Evolutionary conservation across 1,284 basidiomycete species (phyloP).

Genomic region (Microbotryum silenes-acaulis): DNA sequence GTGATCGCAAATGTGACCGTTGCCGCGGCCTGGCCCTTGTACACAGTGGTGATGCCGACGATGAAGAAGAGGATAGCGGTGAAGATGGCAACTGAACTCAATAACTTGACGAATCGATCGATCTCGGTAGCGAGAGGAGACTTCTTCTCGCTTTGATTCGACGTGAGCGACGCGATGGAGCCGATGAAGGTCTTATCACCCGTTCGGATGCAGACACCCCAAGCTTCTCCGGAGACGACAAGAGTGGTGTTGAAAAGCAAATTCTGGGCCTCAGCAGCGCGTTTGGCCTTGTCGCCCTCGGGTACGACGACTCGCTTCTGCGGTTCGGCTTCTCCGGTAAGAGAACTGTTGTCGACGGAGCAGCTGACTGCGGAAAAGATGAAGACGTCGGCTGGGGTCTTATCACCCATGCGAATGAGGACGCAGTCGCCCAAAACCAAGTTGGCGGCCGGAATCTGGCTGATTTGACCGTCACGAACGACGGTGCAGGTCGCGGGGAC

Average conservation of each 20-base stretch:
- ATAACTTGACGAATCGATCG: conserved; percentile 50
- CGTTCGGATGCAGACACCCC: conserved; percentile 60
- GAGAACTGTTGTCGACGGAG: conserved; percentile 61
- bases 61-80: conserved; percentile 59
- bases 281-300: conserved; percentile 46
- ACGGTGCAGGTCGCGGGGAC: conserved; percentile 60
- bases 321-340: conserved; percentile 62
- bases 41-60: conserved; percentile 57
- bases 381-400: conserved; percentile 59
- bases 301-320: conserved; percentile 51
- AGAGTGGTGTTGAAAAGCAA: conserved; percentile 61
- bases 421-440: conserved; percentile 64
- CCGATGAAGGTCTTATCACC: conserved; percentile 60
- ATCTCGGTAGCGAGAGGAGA: conserved; percentile 60
- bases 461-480: conserved; percentile 54
- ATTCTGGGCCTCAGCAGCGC: conserved; percentile 57
- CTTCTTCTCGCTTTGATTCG: conserved; percentile 55
- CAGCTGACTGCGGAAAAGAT: conserved; percentile 53
- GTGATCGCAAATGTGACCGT: conserved; percentile 63
- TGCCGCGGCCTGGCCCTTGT: conserved; percentile 53
- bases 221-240: conserved; percentile 59
- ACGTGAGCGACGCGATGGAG: conserved; percentile 58
- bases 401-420: conserved; percentile 56
- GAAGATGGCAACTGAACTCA: conserved; percentile 48
- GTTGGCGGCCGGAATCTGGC: conserved; percentile 54